Percentiles rank a stretch among this genome's conserved stretches.
Evolutionary conservation across 2,329 filamentous ascomycete species (phyloP).

Genomic region (Aspergillus luchuensis): DNA sequence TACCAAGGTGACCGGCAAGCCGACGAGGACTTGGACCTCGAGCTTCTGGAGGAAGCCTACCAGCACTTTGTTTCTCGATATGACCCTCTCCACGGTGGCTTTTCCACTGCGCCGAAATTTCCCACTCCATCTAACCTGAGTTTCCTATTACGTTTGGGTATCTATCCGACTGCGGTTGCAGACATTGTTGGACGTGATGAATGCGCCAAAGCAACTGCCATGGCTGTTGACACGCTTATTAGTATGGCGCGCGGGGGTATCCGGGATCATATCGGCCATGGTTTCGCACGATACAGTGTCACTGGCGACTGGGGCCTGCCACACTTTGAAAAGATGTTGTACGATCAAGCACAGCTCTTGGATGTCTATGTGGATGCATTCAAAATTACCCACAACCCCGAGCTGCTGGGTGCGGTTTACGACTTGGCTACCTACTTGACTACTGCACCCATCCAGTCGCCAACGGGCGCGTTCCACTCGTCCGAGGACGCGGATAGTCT

Average conservation of each 20-base stretch:
- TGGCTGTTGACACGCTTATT: slow-evolving; percentile 78
- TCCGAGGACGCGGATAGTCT: slow-evolving; percentile 89
- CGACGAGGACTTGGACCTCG: slow-evolving; percentile 77
- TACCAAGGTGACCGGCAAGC: slow-evolving; percentile 47
- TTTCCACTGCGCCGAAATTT: slow-evolving; percentile 81
- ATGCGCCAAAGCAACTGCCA: slow-evolving; percentile 70
- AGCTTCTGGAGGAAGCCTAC: slow-evolving; percentile 88
- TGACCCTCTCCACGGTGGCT: slow-evolving; percentile 77
- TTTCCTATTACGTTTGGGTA: slow-evolving; percentile 74
- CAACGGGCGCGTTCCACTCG: slow-evolving; percentile 76
- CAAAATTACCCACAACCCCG: slow-evolving; percentile 65
- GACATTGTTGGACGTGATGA: slow-evolving; percentile 88
- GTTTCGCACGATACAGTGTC: slow-evolving; percentile 82
- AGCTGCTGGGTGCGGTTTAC: slow-evolving; percentile 75
- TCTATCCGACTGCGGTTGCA: slow-evolving; percentile 70
- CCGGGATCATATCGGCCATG: slow-evolving; percentile 74
- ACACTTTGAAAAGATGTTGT: slow-evolving; percentile 96
- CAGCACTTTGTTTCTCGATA: slow-evolving; percentile 78
- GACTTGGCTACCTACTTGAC: slow-evolving; percentile 88
- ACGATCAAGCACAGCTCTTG: slow-evolving; percentile 85
- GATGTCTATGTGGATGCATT: slow-evolving; percentile 86
- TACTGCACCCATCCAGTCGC: slow-evolving; percentile 65
- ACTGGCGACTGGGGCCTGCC: slow-evolving; percentile 91
- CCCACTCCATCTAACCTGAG: slow-evolving; percentile 81
- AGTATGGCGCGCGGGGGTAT: slow-evolving; percentile 74